Percentiles rank a stretch among this genome's conserved stretches.
phyloP scores from a whole-genome alignment of 192 early-diverging fungal genomes.

The Umbelopsis sp. region DNA sequence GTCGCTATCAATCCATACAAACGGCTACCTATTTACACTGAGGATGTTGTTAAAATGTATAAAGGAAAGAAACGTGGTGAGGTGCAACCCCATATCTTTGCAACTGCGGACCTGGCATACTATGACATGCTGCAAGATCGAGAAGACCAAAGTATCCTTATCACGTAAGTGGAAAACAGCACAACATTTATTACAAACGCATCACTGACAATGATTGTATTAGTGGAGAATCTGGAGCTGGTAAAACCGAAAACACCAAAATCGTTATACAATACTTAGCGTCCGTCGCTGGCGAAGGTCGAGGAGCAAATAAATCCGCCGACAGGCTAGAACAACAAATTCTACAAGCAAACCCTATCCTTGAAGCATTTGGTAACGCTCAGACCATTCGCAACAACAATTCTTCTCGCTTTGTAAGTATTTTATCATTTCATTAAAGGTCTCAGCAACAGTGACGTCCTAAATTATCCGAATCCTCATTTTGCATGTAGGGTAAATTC shows the following conservation, averaged over 20 bases:
- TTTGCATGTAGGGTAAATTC: constrained; percentile 84
- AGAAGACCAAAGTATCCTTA: constrained; percentile 97
- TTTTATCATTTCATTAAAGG: neutral
- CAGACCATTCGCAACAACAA: constrained; percentile 99
- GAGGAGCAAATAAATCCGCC: constrained; percentile 37
- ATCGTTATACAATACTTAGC: constrained; percentile 98
- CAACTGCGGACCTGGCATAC: constrained; percentile 91
- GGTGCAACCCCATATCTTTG: constrained; percentile 87
- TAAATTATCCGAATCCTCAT: neutral
- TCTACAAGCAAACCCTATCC: constrained; percentile 94
- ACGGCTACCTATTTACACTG: constrained; percentile 86
- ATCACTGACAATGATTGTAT: neutral
- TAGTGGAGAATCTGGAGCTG: constrained; percentile 97
- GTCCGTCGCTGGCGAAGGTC: constrained; percentile 73
- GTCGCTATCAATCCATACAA: constrained; percentile 98
- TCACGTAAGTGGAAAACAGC: constrained; percentile 67
- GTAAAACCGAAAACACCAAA: constrained; percentile 99
- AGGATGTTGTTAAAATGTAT: constrained; percentile 72
- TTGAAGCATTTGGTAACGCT: constrained; percentile 98
- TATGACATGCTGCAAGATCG: constrained; percentile 91
- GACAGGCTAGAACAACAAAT: constrained; percentile 76
- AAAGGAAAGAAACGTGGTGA: constrained; percentile 73
- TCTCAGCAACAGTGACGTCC: neutral
- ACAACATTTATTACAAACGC: neutral
- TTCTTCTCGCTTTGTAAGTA: constrained; percentile 91